phyloP scores from a whole-genome alignment of 2,329 filamentous ascomycete species.

The Myriosclerotinia scirpicola region DNA sequence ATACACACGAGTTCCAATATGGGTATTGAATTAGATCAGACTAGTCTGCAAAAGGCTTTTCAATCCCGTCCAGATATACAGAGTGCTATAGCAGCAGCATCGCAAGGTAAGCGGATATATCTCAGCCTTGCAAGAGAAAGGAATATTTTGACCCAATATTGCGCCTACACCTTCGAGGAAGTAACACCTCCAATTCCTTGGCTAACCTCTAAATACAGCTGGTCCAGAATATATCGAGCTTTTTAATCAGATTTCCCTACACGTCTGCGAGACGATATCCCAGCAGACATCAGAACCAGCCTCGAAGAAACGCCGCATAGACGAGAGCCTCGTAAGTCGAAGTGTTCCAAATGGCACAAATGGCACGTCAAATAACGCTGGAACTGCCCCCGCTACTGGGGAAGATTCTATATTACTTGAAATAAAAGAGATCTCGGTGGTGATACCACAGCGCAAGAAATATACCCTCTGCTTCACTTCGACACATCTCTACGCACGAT shows the following conservation, averaged over 20 bases:
- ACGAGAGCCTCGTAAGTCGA: constrained; percentile 34
- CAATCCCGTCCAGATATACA: constrained; percentile 38
- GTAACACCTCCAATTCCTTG: neutral
- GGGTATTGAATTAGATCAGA: constrained; percentile 35
- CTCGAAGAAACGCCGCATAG: constrained; percentile 40
- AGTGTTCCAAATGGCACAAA: constrained; percentile 32
- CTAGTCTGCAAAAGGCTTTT: constrained; percentile 39
- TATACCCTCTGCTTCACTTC: constrained; percentile 63
- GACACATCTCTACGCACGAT: constrained; percentile 58
- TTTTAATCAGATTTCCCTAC: constrained; percentile 41
- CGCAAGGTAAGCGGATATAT: constrained; percentile 35
- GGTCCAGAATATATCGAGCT: constrained; percentile 40
- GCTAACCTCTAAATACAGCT: constrained; percentile 26
- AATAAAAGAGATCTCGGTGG: constrained; percentile 66
- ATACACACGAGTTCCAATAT: constrained; percentile 27
- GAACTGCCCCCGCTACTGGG: constrained; percentile 35
- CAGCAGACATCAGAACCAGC: constrained; percentile 32
- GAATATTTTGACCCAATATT: constrained; percentile 1
- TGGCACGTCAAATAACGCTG: constrained; percentile 24
- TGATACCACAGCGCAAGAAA: constrained; percentile 67
- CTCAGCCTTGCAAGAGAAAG: constrained; percentile 23
- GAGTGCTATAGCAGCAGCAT: constrained; percentile 39
- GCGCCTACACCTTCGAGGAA: neutral
- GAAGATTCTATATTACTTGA: constrained; percentile 56
- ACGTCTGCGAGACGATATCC: constrained; percentile 32